phyloP scores from a whole-genome alignment of 257 asterid species.

The Orobanche coerulescens region DNA sequence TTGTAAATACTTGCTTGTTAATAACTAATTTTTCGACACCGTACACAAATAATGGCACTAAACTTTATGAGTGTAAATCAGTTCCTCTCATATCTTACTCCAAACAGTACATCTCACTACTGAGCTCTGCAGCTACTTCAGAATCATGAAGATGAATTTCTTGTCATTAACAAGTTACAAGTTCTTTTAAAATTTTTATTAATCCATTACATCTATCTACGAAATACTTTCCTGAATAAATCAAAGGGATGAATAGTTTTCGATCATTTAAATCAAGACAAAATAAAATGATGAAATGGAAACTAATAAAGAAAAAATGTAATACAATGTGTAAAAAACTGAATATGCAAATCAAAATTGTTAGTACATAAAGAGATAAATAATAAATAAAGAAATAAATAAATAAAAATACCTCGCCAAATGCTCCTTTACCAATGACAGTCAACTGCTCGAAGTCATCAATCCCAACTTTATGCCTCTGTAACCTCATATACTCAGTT shows the following conservation, averaged over 20 bases:
- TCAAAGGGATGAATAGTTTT: not conserved
- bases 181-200: not conserved
- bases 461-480: constrained; percentile 94
- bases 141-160: not conserved
- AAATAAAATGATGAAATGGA: not conserved
- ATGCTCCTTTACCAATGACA: constrained; percentile 90
- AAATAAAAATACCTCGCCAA: constrained; percentile 58
- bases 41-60: not conserved
- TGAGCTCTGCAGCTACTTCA: not conserved
- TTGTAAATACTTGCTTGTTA: not conserved
- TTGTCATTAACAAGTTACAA: not conserved
- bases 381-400: not conserved
- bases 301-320: not conserved
- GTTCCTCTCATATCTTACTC: not conserved
- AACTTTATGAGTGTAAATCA: not conserved
- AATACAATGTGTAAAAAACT: not conserved
- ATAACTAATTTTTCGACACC: not conserved
- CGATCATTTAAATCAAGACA: constrained; percentile 8
- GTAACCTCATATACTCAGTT: constrained; percentile 94
- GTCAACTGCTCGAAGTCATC: constrained; percentile 94
- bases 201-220: not conserved
- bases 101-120: not conserved
- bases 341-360: not conserved
- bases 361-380: not conserved
- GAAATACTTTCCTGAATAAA: not conserved